phyloP scores from a whole-genome alignment of 805 yeast species.

The Hanseniaspora mollemarum region DNA sequence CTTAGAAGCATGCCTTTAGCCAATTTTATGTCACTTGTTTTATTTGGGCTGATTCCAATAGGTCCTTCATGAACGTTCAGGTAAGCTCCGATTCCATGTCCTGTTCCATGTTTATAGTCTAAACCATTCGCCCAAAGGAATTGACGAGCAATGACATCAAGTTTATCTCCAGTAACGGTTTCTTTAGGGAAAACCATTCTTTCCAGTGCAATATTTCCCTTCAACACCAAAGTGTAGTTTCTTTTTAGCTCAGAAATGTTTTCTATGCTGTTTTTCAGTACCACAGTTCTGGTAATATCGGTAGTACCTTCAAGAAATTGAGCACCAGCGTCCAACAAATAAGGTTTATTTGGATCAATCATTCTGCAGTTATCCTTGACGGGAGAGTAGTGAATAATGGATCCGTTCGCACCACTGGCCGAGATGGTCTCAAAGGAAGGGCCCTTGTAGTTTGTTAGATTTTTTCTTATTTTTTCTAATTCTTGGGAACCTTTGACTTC shows the following conservation, averaged over 20 bases:
- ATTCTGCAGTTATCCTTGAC: conserved; percentile 43
- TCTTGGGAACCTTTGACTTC: conserved; percentile 59
- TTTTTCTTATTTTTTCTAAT: conserved; percentile 42
- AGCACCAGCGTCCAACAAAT: conserved; percentile 80
- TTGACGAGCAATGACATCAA: conserved; percentile 77
- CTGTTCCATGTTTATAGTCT: conserved; percentile 89
- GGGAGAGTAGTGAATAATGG: conserved; percentile 69
- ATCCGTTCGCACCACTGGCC: conserved; percentile 63
- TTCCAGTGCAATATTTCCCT: conserved; percentile 85
- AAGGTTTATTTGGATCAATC: conserved; percentile 57
- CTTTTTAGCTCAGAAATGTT: conserved; percentile 39
- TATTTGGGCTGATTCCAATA: conserved; percentile 55
- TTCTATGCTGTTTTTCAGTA: conserved; percentile 45
- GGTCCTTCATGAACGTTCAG: conserved; percentile 94
- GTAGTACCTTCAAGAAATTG: conserved; percentile 93
- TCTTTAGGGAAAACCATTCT: conserved; percentile 66
- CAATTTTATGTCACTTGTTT: conserved; percentile 32
- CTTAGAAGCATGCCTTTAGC: conserved; percentile 69
- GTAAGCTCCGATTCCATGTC: conserved; percentile 92
- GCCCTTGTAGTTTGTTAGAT: conserved; percentile 49
- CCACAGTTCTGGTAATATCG: conserved; percentile 82
- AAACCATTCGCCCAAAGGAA: conserved; percentile 71
- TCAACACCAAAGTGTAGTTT: conserved; percentile 73
- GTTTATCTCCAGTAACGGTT: conserved; percentile 52
- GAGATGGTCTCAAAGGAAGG: conserved; percentile 68